Evolutionary conservation across 129 eudicot species (phyloP), one percentile per base, ranked within the genome.

Genomic region (Heracleum sosnowskyi): DNA sequence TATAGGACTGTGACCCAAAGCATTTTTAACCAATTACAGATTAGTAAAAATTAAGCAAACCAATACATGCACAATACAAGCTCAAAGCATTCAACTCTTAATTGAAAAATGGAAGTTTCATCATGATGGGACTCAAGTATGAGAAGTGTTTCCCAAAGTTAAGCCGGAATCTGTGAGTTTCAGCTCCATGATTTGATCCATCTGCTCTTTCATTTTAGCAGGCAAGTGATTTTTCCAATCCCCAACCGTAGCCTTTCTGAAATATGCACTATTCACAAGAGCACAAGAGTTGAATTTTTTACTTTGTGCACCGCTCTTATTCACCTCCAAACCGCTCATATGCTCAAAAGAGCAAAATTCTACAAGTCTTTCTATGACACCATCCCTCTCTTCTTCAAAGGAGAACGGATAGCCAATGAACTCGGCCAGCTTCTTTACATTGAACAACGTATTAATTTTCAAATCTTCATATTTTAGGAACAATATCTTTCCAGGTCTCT

Each of bases 231-330:
- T 57, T 24, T 57, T 57, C 66, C 66, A 57, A 57, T n/a, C 66
- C 31, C 66, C 66, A 24, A 17, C 66, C 66, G 24, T 22, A 3
- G 66, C 66, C 11, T 57, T 57, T n/a, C 66, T 57, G 31, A 57
- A 57, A 57, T 24, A 57, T 0, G n/a, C 28, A 57, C 12, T 57
- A 57, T n/a, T 57, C 10, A 0, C 1, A 24, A n/a, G n/a, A 18
- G 24, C 10, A 24, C 2, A 0, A 55, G 11, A 3, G 11, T 24
- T 24, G 64, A 24, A 1, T 0, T 2, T 3, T 0, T 7, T 0
- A 57, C 7, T 57, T 0, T 1, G 66, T 57, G 13, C 31, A n/a
- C 66, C 29, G 31, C 66, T 57, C 8, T 57, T 57, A 57, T 57
- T 57, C 66, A 57, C 66, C 31, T 57, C 66, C 66, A 57, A 24